Evolutionary conservation across 345 rosid genomes (phyloP), one percentile per base, ranked within the genome.

Genomic region (Brassica carinata): DNA sequence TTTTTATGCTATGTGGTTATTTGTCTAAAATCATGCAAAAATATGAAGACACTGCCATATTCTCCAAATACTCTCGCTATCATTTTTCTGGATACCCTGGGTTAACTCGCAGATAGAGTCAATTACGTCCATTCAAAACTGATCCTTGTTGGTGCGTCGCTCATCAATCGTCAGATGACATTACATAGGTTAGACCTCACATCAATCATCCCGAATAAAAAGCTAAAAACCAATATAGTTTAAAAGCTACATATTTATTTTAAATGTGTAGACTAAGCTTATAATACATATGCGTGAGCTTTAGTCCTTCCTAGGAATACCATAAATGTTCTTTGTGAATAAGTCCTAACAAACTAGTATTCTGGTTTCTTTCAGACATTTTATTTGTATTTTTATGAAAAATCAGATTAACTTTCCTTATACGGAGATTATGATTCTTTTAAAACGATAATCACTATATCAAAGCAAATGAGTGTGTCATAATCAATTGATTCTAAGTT

Each of bases 401-500:
- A n/a, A 10, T 65, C 27, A 36, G 40, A 71, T 34, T 72, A 15
- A 38, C 26, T 72, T 57, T 27, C 65, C 23, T 72, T 29, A 40
- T 18, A 29, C 43, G 19, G 58, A 53, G 7, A 29, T 58, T 66
- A 67, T 36, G 72, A 72, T 31, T 53, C 2, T 53, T 48, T 53
- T n/a, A n/a, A 48, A n/a, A n/a, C 15, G 19, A 14, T 53, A 1
- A 53, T 57, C 83, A 69, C 58, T 48, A 11, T 31, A 66, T 27
- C 61, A 67, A 14, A 67, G 30, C 77, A 66, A 59, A 79, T 30
- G 67, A 36, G 48, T 38, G 64, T 43, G 58, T 68, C 78, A 33
- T 48, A 68, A 79, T 74, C 71, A 69, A 45, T 4, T 68, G 59
- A 74, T 74, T 80, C 15, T 61, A 74, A 79, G 79, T 69, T 74